A percentile compares a stretch with the other conserved stretches of the same genome.
Conservation (phyloP, 2,329 filamentous ascomycete genomes). For the Xylaria sp. region DNA sequence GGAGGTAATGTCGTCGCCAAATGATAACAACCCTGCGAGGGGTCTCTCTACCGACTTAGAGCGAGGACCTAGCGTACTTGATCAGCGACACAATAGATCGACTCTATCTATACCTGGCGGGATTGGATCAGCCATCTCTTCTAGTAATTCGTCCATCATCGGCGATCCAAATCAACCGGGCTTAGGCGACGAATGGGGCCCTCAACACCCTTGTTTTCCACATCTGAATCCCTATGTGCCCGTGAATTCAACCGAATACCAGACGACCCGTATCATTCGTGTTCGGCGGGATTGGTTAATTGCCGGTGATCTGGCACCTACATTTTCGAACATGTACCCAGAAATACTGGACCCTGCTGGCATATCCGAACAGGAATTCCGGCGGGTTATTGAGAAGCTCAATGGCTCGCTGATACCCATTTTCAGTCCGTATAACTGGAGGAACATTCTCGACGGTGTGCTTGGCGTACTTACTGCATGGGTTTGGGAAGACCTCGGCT, state of each 20-base stretch:
- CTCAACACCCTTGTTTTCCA: conserved; percentile 92
- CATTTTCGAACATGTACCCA: conserved; percentile 94
- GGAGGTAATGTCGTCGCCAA: conserved; percentile 56
- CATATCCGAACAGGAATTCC: conserved; percentile 86
- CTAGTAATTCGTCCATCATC: conserved; percentile 69
- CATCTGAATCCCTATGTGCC: conserved; percentile 94
- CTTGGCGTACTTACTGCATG: conserved; percentile 88
- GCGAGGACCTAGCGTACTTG: conserved; percentile 60
- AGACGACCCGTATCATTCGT: conserved; percentile 87
- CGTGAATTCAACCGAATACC: conserved; percentile 76
- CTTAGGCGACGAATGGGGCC: conserved; percentile 86
- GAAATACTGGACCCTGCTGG: conserved; percentile 90
- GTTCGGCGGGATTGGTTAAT: conserved; percentile 92
- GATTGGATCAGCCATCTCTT: conserved; percentile 63
- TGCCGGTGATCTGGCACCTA: conserved; percentile 87
- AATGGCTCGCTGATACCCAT: conserved; percentile 80
- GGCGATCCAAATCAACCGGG: conserved; percentile 71
- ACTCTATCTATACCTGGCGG: conserved; percentile 62
- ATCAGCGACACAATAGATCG: conserved; percentile 56
- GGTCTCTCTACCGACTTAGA: conserved; percentile 64
- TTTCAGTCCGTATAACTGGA: conserved; percentile 79
- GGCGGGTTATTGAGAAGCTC: conserved; percentile 80
- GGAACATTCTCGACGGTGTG: conserved; percentile 82
- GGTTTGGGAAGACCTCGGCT: conserved; percentile 91
- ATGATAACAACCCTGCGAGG: conserved; percentile 50